A percentile compares a stretch with the other conserved stretches of the same genome.
Conservation (phyloP, 148 eudicot genomes). For the Dysphania ambrosioides region DNA sequence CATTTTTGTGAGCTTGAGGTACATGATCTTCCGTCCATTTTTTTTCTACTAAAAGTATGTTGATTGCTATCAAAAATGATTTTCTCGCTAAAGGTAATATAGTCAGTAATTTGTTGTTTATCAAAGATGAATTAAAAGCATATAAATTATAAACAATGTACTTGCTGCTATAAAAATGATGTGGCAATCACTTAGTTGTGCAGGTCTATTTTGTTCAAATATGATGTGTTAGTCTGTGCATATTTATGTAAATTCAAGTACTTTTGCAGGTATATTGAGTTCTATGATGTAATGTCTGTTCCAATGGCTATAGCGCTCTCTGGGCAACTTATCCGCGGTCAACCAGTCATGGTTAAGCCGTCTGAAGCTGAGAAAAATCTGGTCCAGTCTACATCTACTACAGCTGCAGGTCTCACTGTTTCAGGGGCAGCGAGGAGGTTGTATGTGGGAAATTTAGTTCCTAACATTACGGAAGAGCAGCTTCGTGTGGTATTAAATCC, state of each 20-base stretch:
- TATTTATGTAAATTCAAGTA: background rate
- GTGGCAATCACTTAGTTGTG: background rate
- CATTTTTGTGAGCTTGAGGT: background rate
- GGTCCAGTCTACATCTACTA: conserved; percentile 60
- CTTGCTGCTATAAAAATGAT: background rate
- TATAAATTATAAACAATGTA: no score
- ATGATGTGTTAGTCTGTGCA: background rate
- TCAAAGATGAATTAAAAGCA: no score
- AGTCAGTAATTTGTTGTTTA: no score
- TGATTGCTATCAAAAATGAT: no score
- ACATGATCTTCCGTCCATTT: background rate
- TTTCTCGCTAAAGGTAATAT: no score
- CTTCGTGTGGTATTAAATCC: conserved; percentile 63
- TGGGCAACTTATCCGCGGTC: conserved; percentile 85
- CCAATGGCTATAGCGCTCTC: conserved; percentile 97
- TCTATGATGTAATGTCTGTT: conserved; percentile 87
- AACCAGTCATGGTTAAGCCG: conserved; percentile 94
- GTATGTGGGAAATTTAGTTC: conserved; percentile 80
- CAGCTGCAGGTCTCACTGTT: conserved; percentile 48
- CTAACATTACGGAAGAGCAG: conserved; percentile 77
- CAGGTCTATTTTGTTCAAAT: background rate
- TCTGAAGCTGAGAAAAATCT: conserved; percentile 97
- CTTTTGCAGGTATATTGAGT: conserved; percentile 73
- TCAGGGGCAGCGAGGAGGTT: conserved; percentile 74
- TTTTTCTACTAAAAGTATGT: background rate